Conservation (phyloP, 2,329 filamentous ascomycete species). For the Penicillium sp. region DNA sequence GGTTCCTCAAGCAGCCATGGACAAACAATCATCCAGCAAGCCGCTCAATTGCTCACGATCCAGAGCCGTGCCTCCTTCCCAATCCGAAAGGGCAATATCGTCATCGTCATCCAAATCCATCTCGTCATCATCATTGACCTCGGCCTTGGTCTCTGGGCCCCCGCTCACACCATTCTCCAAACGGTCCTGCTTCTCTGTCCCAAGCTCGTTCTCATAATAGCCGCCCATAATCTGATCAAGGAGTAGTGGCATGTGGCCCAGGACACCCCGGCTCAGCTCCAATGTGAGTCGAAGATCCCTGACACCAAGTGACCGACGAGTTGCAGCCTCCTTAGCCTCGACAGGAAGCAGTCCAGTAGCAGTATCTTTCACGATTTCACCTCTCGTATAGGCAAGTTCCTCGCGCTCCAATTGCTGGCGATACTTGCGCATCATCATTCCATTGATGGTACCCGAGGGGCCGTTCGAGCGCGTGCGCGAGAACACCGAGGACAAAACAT, state of each 20-base stretch:
- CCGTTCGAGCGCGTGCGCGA: conserved; percentile 62
- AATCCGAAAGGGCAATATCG: conserved; percentile 39
- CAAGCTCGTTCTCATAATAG: conserved; percentile 77
- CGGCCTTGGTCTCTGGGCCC: conserved; percentile 30
- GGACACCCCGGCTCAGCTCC: conserved; percentile 74
- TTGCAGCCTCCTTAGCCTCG: conserved; percentile 76
- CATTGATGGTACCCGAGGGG: conserved; percentile 67
- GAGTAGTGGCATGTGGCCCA: conserved; percentile 79
- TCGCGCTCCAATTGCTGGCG: conserved; percentile 75
- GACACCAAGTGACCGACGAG: conserved; percentile 74
- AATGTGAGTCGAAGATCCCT: conserved; percentile 78
- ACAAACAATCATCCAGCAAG: conserved; percentile 51
- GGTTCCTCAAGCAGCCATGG: conserved; percentile 45
- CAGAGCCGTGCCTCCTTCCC: conserved; percentile 45
- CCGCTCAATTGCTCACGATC: conserved; percentile 48
- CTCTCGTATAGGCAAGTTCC: conserved; percentile 73
- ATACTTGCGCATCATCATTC: conserved; percentile 82
- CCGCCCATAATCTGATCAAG: conserved; percentile 71
- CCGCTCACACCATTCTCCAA: conserved; percentile 33
- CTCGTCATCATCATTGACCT: conserved; percentile 35
- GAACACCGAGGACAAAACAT: conserved; percentile 62
- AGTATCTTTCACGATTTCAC: conserved; percentile 75
- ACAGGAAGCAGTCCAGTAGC: conserved; percentile 76
- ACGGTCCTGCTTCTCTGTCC: conserved; percentile 52
- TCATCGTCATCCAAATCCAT: conserved; percentile 53